These are phyloP conservation scores for Fusarium tricinctum DNA, from an alignment of 2,329 filamentous ascomycete genomes.

Conservation along the genomic window DNA sequence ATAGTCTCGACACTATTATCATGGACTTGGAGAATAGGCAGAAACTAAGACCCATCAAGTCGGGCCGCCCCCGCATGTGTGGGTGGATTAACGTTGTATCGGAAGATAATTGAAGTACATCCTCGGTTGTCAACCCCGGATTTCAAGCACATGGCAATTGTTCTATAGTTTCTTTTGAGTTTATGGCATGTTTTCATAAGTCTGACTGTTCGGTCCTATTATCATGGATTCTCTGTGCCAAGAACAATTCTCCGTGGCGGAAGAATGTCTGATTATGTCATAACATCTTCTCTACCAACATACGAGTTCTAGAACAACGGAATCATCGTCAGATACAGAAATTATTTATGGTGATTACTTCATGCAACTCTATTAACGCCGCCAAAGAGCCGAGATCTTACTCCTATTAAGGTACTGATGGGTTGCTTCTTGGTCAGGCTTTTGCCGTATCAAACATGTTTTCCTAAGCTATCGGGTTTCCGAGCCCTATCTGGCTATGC, in stretches of 20 bases:
- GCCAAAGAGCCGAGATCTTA: constrained; percentile 10
- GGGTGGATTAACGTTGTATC: constrained; percentile 6
- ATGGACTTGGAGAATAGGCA: neutral
- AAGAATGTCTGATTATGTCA: neutral
- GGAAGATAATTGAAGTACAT: neutral
- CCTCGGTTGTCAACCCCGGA: constrained; percentile 3
- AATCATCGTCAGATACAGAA: neutral
- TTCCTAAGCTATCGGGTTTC: neutral
- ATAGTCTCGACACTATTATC: constrained; percentile 1
- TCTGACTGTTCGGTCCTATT: constrained; percentile 19
- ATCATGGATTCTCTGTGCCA: neutral
- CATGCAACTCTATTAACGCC: neutral
- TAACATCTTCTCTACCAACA: neutral
- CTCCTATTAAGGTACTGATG: neutral
- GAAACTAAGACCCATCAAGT: neutral
- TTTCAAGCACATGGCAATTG: neutral
- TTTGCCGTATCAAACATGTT: neutral
- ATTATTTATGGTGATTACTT: neutral
- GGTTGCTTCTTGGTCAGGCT: neutral
- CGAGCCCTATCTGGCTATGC: neutral
- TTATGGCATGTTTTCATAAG: neutral
- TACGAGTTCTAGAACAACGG: accelerated
- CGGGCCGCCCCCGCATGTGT: constrained; percentile 31
- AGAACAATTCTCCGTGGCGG: neutral
- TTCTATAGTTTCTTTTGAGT: neutral